Percentiles rank a stretch among this genome's conserved stretches.
These are phyloP conservation scores for Populus alba DNA, from an alignment of 345 rosid species.

Conservation along the genomic window DNA sequence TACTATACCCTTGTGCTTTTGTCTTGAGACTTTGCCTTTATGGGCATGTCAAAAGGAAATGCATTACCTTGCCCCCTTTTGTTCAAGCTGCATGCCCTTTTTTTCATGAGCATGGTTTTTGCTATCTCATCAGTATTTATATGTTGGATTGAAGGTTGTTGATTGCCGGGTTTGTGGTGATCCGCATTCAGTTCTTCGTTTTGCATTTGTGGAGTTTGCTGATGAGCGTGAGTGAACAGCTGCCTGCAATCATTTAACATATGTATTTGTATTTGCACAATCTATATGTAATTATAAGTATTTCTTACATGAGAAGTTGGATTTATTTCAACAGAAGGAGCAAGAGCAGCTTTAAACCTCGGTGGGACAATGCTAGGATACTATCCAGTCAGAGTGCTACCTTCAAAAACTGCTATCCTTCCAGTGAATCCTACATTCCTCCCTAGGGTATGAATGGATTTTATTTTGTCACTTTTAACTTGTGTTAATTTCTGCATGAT, in stretches of 20 bases:
- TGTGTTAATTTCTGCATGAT: constrained; percentile 3
- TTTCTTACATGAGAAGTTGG: constrained; percentile 9
- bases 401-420: constrained; percentile 90
- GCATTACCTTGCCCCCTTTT: neutral
- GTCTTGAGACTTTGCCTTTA: neutral
- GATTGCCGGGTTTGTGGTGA: constrained; percentile 95
- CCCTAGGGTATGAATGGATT: constrained; percentile 60
- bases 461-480: neutral
- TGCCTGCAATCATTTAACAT: neutral
- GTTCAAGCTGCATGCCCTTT: neutral
- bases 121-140: neutral
- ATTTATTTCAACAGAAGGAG: constrained; percentile 55
- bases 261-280: neutral
- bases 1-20: neutral
- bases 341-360: constrained; percentile 67
- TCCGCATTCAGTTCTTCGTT: constrained; percentile 91
- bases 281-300: neutral
- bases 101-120: neutral
- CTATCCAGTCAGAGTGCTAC: constrained; percentile 84
- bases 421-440: constrained; percentile 95
- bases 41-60: neutral
- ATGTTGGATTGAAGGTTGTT: constrained; percentile 57
- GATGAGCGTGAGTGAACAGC: constrained; percentile 65
- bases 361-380: constrained; percentile 84
- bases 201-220: constrained; percentile 89